Evolutionary conservation across 2,329 filamentous ascomycete species (phyloP).

Genomic region (Trichoderma sp.): DNA sequence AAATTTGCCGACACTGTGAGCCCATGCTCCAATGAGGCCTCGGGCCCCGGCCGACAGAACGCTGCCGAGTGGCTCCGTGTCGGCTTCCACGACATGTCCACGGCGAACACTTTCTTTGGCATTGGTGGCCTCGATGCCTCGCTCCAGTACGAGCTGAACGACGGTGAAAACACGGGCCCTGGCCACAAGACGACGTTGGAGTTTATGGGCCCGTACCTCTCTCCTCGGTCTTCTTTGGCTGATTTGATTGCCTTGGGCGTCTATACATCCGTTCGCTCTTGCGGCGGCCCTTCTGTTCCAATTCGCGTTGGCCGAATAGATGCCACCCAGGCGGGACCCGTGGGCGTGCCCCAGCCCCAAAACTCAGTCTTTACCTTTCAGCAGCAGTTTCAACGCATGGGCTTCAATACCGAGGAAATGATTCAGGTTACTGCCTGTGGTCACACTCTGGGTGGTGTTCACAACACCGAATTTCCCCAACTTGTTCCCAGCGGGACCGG

Average conservation of each 20-base stretch:
- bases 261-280: conserved; percentile 61
- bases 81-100: conserved; percentile 66
- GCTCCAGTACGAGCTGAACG: conserved; percentile 60
- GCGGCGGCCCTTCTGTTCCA: conserved; percentile 60
- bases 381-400: conserved; percentile 61
- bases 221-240: conserved; percentile 55
- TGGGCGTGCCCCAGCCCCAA: conserved; percentile 61
- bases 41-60: conserved; percentile 58
- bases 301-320: conserved; percentile 59
- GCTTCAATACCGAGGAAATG: conserved; percentile 61
- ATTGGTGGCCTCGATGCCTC: conserved; percentile 63
- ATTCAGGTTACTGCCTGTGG: conserved; percentile 64
- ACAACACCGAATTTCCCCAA: conserved; percentile 56
- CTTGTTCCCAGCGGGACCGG: conserved; percentile 53
- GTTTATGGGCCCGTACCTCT: conserved; percentile 59
- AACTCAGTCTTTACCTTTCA: conserved; percentile 57
- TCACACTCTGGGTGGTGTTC: conserved; percentile 64
- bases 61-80: conserved; percentile 65
- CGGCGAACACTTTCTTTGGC: conserved; percentile 52
- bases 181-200: conserved; percentile 58
- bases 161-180: conserved; percentile 60
- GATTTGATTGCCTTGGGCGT: conserved; percentile 63
- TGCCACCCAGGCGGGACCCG: conserved; percentile 51
- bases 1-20: conserved; percentile 61
- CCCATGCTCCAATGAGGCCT: conserved; percentile 58